Evolutionary conservation across 2,329 filamentous ascomycete species (phyloP).

Genomic region (Alternaria triticina): DNA sequence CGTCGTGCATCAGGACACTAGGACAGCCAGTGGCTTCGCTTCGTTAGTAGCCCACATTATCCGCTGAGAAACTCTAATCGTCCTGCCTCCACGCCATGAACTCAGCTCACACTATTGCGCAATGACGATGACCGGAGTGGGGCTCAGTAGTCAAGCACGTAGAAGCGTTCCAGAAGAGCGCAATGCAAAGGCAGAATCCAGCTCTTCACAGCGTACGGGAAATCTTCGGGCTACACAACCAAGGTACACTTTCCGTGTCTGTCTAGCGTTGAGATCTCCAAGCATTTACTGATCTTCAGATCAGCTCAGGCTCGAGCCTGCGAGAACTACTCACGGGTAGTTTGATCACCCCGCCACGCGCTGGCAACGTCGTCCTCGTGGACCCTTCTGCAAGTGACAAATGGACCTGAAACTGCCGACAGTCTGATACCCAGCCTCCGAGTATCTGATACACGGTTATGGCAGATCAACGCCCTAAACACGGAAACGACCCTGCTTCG

Average conservation of each 20-base stretch:
- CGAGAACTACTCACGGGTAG: conserved; percentile 23
- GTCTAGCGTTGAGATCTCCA: conserved; percentile 11
- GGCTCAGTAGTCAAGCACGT: conserved; percentile 9
- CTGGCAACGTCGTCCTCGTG: conserved; percentile 13
- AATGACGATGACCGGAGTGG: conserved; percentile 6
- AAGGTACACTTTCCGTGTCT: conserved; percentile 2
- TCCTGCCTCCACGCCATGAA: conserved; percentile 8
- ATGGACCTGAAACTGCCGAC: conserved; percentile 45
- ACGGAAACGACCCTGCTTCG: conserved; percentile 6
- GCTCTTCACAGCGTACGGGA: conserved; percentile 1
- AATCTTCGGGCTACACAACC: not conserved
- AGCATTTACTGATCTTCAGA: conserved; percentile 10
- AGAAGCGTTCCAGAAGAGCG: conserved; percentile 20
- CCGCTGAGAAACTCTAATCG: conserved; percentile 25
- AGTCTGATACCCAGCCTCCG: conserved; percentile 38
- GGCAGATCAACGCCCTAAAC: conserved; percentile 31
- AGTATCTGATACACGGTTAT: conserved; percentile 40
- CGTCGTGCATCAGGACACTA: conserved; percentile 28
- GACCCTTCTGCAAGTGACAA: conserved; percentile 30
- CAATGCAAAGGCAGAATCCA: conserved; percentile 2
- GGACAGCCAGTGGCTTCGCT: conserved; percentile 17
- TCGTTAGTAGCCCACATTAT: conserved; percentile 15
- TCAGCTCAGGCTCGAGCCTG: conserved; percentile 6
- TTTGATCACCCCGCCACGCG: conserved; percentile 19
- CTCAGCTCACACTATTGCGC: conserved; percentile 14